These are phyloP conservation scores for Aspergillus sclerotiicarbonarius DNA, from an alignment of 495 filamentous ascomycete species.

Conservation along the genomic window DNA sequence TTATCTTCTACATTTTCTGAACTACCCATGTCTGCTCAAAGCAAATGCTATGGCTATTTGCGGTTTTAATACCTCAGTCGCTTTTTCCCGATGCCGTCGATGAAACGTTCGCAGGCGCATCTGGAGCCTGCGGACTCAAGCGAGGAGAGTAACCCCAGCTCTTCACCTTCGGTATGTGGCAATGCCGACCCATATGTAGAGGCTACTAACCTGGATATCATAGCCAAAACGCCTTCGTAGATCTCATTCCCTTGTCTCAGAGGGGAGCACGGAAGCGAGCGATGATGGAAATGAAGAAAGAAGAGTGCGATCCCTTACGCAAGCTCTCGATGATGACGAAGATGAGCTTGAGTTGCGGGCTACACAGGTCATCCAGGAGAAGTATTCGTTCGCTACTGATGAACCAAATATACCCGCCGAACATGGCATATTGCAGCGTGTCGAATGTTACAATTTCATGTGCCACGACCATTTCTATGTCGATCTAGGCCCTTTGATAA, in stretches of 20 bases:
- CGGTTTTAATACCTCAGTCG: background rate
- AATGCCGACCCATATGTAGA: background rate
- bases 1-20: background rate
- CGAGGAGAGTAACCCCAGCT: conserved; percentile 42
- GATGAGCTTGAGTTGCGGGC: conserved; percentile 60
- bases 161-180: conserved; percentile 31
- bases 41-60: background rate
- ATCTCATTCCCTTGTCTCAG: conserved; percentile 24
- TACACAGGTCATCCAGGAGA: conserved; percentile 66
- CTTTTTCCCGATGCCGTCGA: conserved; percentile 35
- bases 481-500: conserved; percentile 85
- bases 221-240: conserved; percentile 42
- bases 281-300: conserved; percentile 22
- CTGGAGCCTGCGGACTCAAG: conserved; percentile 50
- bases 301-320: conserved; percentile 28
- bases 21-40: background rate
- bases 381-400: conserved; percentile 49
- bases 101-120: conserved; percentile 48
- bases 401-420: conserved; percentile 74
- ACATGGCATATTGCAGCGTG: conserved; percentile 78
- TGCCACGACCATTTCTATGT: conserved; percentile 81
- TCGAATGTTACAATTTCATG: conserved; percentile 92
- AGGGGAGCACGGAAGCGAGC: conserved; percentile 27
- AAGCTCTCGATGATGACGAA: conserved; percentile 42
- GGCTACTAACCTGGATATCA: conserved; percentile 17